Evolutionary conservation across 352 stramenopile genomes (phyloP).

Genomic region (Phytophthora chlamydospora): DNA sequence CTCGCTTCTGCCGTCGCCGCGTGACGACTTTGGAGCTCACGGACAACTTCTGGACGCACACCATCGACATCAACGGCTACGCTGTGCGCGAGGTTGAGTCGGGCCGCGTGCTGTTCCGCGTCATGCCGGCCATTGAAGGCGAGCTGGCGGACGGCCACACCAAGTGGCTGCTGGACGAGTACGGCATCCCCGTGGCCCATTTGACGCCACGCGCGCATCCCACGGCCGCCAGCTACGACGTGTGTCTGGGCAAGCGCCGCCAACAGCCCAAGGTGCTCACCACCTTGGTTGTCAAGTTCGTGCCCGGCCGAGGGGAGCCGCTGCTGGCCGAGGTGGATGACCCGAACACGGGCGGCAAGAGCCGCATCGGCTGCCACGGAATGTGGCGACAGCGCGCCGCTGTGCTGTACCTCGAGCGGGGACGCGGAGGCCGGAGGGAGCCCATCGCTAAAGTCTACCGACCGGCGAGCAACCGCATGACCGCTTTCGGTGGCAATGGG

Average conservation of each 20-base stretch:
- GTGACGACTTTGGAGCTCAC: conserved; percentile 42
- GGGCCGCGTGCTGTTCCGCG: conserved; percentile 36
- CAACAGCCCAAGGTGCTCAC: conserved; percentile 37
- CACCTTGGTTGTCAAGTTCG: conserved; percentile 40
- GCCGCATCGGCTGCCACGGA: conserved; percentile 38
- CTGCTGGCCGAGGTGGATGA: conserved; percentile 42
- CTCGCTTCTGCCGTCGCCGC: conserved; percentile 43
- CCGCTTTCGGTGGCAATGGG: conserved; percentile 21
- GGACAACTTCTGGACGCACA: conserved; percentile 50
- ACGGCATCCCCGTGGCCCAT: conserved; percentile 42
- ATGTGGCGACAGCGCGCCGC: conserved; percentile 41
- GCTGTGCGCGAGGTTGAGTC: conserved; percentile 37
- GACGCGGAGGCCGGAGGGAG: conserved; percentile 28
- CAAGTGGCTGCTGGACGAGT: conserved; percentile 53
- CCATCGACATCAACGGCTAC: conserved; percentile 39
- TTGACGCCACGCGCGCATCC: conserved; percentile 21
- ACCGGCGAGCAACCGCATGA: conserved; percentile 27
- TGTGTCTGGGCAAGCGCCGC: conserved; percentile 45
- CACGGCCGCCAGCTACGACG: conserved; percentile 33
- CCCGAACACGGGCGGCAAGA: conserved; percentile 37
- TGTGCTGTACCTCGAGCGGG: conserved; percentile 42
- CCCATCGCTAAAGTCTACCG: conserved; percentile 47
- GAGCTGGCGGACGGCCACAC: conserved; percentile 27
- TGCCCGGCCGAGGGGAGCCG: conserved; percentile 37
- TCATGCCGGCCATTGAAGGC: conserved; percentile 34